A percentile compares a stretch with the other conserved stretches of the same genome.
These are phyloP conservation scores for Aurifilum marmelostoma DNA, from an alignment of 2,329 filamentous ascomycete genomes.

Conservation along the genomic window DNA sequence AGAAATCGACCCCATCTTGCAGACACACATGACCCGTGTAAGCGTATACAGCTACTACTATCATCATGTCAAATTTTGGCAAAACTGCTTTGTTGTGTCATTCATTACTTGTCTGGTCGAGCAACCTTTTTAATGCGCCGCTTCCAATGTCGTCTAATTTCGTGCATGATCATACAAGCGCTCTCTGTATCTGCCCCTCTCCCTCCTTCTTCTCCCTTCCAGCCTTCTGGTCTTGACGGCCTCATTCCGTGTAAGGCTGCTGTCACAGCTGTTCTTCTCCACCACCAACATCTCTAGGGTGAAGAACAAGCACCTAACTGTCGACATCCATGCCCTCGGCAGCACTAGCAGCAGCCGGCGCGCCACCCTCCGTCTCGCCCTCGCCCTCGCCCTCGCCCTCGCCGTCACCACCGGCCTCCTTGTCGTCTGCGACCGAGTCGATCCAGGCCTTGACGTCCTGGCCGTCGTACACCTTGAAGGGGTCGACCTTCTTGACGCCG, in stretches of 20 bases:
- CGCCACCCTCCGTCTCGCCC: slow-evolving; percentile 31
- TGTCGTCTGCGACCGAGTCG: slow-evolving; percentile 68
- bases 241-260: neutral
- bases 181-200: slow-evolving; percentile 1
- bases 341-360: slow-evolving; percentile 8
- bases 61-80: too few relatives aligned
- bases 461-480: slow-evolving; percentile 89
- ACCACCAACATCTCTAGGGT: neutral
- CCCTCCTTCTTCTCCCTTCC: neutral
- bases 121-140: slow-evolving; percentile 12
- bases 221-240: neutral
- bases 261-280: slow-evolving; percentile 9
- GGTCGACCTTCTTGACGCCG: slow-evolving; percentile 66
- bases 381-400: slow-evolving; percentile 40
- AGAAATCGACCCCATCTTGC: neutral
- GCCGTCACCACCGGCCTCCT: slow-evolving; percentile 49
- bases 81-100: slow-evolving; percentile 11
- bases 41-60: too few relatives aligned
- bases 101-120: slow-evolving; percentile 17
- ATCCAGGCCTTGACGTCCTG: slow-evolving; percentile 85
- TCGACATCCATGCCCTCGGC: slow-evolving; percentile 52
- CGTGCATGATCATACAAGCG: slow-evolving; percentile 23
- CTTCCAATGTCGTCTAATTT: slow-evolving; percentile 26
- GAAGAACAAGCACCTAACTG: slow-evolving; percentile 29
- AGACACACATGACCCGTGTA: neutral